Conservation (phyloP, 176 grass and related monocot species). For the Carex scoparia region DNA sequence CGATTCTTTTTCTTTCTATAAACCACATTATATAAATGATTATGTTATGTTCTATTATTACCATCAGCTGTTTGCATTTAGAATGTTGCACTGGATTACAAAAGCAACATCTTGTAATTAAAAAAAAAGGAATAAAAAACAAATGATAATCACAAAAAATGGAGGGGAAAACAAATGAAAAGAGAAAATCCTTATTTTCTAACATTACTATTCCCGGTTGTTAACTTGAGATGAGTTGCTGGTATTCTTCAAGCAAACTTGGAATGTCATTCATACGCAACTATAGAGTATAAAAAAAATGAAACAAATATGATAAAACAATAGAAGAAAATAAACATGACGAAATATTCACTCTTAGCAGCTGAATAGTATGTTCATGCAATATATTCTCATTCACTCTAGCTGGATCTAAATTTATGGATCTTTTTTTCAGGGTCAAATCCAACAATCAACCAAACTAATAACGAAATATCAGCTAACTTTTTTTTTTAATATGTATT, state of each 20-base stretch:
- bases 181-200: background rate
- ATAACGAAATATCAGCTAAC: background rate
- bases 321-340: constrained; percentile 8
- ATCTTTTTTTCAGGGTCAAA: background rate
- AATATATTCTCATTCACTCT: background rate
- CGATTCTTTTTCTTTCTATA: too few relatives aligned
- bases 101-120: background rate
- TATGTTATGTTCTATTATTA: background rate
- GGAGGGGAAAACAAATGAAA: background rate
- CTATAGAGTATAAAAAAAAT: constrained; percentile 34
- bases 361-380: background rate
- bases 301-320: background rate
- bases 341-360: background rate
- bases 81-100: background rate
- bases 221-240: constrained; percentile 49
- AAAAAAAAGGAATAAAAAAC: background rate
- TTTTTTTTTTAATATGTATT: background rate
- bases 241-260: constrained; percentile 61
- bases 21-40: too few relatives aligned
- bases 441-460: background rate
- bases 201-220: background rate
- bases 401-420: background rate
- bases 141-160: background rate
- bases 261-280: constrained; percentile 85
- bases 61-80: background rate